Conservation (phyloP, 306 rosid species). For the Arachis stenosperma region DNA sequence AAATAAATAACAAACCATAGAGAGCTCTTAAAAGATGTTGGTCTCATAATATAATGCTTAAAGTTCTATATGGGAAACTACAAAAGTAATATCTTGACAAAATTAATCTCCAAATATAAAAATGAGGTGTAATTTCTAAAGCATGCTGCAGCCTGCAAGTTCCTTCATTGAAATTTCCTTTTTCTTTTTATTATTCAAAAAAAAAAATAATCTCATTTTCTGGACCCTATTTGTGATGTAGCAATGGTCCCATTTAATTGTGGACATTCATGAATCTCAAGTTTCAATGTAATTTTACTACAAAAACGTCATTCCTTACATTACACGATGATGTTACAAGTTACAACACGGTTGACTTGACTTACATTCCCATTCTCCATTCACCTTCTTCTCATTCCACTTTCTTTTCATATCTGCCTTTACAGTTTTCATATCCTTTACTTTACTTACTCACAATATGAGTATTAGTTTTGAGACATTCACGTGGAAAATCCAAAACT, state of each 20-base stretch:
- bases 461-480: constrained; percentile 15
- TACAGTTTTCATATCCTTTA: too few relatives aligned
- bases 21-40: too few relatives aligned
- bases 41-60: too few relatives aligned
- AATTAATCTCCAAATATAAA: too few relatives aligned
- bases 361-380: constrained; percentile 4
- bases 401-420: too few relatives aligned
- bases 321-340: neutral
- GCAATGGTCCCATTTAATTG: constrained; percentile 3
- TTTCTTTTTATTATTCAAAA: neutral
- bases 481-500: constrained; percentile 43
- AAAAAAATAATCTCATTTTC: neutral
- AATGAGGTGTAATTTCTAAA: too few relatives aligned
- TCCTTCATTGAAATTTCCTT: neutral
- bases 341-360: neutral
- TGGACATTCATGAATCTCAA: neutral
- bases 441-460: too few relatives aligned
- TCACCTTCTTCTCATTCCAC: too few relatives aligned
- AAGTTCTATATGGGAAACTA: too few relatives aligned
- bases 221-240: neutral
- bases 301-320: neutral
- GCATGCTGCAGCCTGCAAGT: neutral
- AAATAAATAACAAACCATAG: too few relatives aligned
- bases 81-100: too few relatives aligned
- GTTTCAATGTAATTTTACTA: neutral